Evolutionary conservation across 129 eudicot genomes (phyloP), one percentile per base, ranked within the genome.

Genomic region (Glebionis coronaria): DNA sequence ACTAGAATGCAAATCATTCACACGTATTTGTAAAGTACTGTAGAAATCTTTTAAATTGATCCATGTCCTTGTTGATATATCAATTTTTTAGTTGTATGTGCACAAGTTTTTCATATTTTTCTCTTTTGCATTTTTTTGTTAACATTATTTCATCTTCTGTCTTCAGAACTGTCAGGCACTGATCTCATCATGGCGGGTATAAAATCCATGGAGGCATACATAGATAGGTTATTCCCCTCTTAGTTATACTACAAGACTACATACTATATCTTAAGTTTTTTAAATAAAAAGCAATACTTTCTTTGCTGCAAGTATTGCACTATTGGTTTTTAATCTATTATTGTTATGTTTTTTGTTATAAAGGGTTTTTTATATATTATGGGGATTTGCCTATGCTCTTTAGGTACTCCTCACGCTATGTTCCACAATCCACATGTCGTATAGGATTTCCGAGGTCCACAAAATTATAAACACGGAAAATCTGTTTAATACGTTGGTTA

Each of bases 171-270:
- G 64, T 76, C 95, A 61, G 97, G 97, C 5, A 45, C 69, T 25
- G 97, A 94, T 80, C 78, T 90, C 71, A 69, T 87, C n/a, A n/a
- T n/a, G n/a, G n/a, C 25, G 25, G 99, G 90, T 83, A 80, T 94
- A 15, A 76, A 87, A 63, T 95, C 99, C 73, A 65, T 94, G 81
- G 99, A 87, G 72, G 82, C 88, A 57, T 94, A 90, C 74, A 54
- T 62, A 38, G 1, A 50, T 51, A 42, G 29, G 44, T 45, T 46
- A 56, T 57, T 53, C 56, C 45, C 27, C 57, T 44, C 12, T 21
- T 44, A 23, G 15, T 58, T 25, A n/a, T 68, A 38, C 19, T 35
- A 15, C 35, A 68, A 57, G 40, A 18, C 9, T 68, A 31, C 50
- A 31, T 38, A n/a, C 3, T 52, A 35, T 35, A 8, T 35, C 2